Conservation (phyloP, 2,329 filamentous ascomycete species). For the Rutstroemia sp. region DNA sequence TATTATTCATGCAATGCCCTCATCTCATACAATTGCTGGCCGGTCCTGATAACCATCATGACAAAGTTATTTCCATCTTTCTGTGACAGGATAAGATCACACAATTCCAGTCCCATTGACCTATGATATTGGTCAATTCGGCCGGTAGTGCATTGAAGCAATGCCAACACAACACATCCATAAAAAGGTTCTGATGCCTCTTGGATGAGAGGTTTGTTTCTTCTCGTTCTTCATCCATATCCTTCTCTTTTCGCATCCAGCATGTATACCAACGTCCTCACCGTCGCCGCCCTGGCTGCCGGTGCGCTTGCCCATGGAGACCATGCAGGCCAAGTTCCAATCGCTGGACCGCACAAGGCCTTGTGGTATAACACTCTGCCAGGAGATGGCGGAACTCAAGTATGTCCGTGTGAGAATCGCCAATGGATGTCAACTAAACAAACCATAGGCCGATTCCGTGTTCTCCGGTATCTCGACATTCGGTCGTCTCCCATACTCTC, state of each 20-base stretch:
- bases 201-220: background rate
- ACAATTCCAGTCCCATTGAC: background rate
- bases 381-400: constrained; percentile 78
- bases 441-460: constrained; percentile 67
- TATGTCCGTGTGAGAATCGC: constrained; percentile 30
- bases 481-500: constrained; percentile 68
- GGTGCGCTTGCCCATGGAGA: constrained; percentile 89
- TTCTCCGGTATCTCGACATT: constrained; percentile 87
- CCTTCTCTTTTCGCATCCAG: constrained; percentile 3
- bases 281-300: constrained; percentile 19
- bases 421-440: constrained; percentile 6
- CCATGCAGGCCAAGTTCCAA: constrained; percentile 54
- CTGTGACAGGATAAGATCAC: constrained; percentile 1
- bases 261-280: constrained; percentile 25
- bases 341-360: constrained; percentile 58
- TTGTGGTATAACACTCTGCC: constrained; percentile 80
- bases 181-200: background rate
- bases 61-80: background rate
- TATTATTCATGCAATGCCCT: constrained; percentile 2
- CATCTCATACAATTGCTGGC: background rate
- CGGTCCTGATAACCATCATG: background rate
- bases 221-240: background rate
- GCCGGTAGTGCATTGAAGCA: background rate
- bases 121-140: background rate
- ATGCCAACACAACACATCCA: background rate